Evolutionary conservation across 2,329 filamentous ascomycete species (phyloP), one percentile per base, ranked within the genome.

Genomic region (Tolypocladium tropicale): DNA sequence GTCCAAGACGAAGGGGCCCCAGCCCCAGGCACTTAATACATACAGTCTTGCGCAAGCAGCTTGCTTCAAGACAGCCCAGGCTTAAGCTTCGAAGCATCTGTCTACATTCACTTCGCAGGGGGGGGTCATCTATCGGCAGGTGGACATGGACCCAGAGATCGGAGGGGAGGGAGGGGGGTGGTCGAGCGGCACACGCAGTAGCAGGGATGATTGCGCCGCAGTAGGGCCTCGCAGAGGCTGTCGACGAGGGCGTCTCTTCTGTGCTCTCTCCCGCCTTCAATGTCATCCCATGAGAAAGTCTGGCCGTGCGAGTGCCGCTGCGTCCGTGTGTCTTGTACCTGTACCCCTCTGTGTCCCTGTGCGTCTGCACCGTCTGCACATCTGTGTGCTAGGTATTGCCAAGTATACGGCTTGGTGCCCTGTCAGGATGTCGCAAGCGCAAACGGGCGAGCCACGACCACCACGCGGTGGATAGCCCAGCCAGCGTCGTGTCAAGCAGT

Each of bases 311-410:
- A 57, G 55, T 60, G 57, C 59, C 55, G 58, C 56, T 62, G 55
- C 59, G 48, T 61, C 58, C 63, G 57, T 60, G 60, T 64, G 53
- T 62, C 60, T 63, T 59, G 61, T 62, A 57, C 60, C 7, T 49
- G 46, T 49, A 49, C 56, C 56, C 53, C 57, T 30, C 48, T 53
- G 25, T 53, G 18, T 49, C 30, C 18, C 46, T 57, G 56, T 57
- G 55, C 58, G 23, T 39, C 34, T 55, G 48, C 55, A 52, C 49
- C 58, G 23, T 39, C 34, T 55, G 48, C 55, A 52, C 49, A 57
- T 53, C 55, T 54, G n/a, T 36, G 52, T 55, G 57, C 37, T 56
- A 52, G 55, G 51, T 58, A 56, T 39, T 23, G 53, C 53, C 52
- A 46, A 25, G 58, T 55, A 57, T 49, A 49, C 52, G 53, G 30